phyloP scores from a whole-genome alignment of 148 eudicot genomes.

The Diospyros kaki region DNA sequence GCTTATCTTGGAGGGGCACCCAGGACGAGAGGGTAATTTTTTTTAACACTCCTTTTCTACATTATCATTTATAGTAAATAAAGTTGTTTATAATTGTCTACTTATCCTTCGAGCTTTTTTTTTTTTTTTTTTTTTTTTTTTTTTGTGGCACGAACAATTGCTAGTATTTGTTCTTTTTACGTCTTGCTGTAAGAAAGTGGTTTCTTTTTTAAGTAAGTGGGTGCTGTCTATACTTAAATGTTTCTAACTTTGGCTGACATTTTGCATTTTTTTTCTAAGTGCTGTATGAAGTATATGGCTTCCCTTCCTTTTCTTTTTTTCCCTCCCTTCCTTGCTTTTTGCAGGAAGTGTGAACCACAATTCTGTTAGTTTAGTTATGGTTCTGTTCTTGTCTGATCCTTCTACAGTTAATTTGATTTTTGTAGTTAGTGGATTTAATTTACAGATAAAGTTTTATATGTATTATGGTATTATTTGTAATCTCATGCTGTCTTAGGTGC shows the following conservation, averaged over 20 bases:
- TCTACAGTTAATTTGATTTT: background rate
- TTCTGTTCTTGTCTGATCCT: background rate
- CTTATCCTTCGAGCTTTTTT: background rate
- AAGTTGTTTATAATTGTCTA: background rate
- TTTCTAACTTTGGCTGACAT: background rate
- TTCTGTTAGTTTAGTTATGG: background rate
- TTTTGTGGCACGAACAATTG: background rate
- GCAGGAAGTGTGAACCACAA: background rate
- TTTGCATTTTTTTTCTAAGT: slow-evolving; percentile 1
- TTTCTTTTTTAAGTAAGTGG: background rate
- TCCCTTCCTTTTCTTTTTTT: background rate
- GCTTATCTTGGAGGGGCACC: slow-evolving; percentile 58
- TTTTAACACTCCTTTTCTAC: background rate
- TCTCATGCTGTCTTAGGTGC: background rate
- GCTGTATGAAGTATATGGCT: background rate
- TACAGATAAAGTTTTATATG: background rate
- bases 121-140: background rate
- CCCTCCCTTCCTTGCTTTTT: background rate
- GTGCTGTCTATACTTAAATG: background rate
- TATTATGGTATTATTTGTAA: background rate
- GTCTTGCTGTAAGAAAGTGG: background rate
- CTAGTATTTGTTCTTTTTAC: background rate
- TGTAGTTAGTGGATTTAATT: too few relatives aligned
- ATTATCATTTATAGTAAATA: background rate
- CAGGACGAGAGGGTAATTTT: slow-evolving; percentile 50